phyloP scores from a whole-genome alignment of 1,139 yeast genomes.

The Candida tetrigidarum region DNA sequence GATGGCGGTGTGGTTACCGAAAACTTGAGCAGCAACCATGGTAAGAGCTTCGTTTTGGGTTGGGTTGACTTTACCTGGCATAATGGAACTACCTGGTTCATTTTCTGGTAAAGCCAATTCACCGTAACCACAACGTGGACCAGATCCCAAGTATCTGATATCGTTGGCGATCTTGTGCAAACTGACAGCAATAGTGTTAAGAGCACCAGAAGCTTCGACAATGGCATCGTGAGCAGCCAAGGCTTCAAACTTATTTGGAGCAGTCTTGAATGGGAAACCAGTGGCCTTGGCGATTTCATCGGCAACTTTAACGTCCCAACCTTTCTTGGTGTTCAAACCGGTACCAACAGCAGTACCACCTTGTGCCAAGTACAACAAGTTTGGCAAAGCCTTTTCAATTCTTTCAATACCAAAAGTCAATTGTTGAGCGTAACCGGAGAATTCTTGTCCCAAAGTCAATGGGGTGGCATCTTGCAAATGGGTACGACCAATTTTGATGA shows the following conservation, averaged over 20 bases:
- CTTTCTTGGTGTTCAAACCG: slow-evolving; percentile 91
- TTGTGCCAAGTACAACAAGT: slow-evolving; percentile 85
- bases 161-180: slow-evolving; percentile 97
- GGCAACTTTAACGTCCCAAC: slow-evolving; percentile 86
- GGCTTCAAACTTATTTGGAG: slow-evolving; percentile 99
- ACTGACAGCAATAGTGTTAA: slow-evolving; percentile 93
- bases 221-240: slow-evolving; percentile 98
- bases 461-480: slow-evolving; percentile 99
- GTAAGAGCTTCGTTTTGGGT: slow-evolving; percentile 99
- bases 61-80: slow-evolving; percentile 99
- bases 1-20: slow-evolving; percentile 94
- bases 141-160: slow-evolving; percentile 97
- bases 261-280: slow-evolving; percentile 87
- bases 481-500: slow-evolving; percentile 98
- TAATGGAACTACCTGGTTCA: slow-evolving; percentile 98
- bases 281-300: slow-evolving; percentile 79
- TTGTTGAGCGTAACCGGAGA: slow-evolving; percentile 95
- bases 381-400: slow-evolving; percentile 75
- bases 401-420: slow-evolving; percentile 88
- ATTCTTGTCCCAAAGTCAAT: slow-evolving; percentile 96
- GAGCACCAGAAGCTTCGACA: slow-evolving; percentile 97
- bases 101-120: slow-evolving; percentile 95
- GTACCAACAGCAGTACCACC: slow-evolving; percentile 99
- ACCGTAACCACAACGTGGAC: slow-evolving; percentile 99
- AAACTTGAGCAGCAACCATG: slow-evolving; percentile 97